Conservation (phyloP, 352 stramenopile species). For the Globisporangium cylindrosporum region DNA sequence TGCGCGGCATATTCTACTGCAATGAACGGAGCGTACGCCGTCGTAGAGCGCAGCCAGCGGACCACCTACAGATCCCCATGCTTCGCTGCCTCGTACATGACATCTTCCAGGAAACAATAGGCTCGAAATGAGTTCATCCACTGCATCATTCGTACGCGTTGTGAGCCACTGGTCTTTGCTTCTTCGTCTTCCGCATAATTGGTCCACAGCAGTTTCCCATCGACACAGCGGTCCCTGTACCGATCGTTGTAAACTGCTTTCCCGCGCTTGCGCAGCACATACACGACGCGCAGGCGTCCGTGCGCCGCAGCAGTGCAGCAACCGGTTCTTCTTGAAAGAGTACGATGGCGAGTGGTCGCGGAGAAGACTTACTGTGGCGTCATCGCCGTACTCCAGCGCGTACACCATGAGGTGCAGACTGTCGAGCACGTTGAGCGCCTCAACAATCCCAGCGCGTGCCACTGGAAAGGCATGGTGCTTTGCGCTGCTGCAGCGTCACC, state of each 20-base stretch:
- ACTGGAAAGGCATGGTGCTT: neutral
- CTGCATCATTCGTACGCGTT: neutral
- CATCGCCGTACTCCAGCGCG: neutral
- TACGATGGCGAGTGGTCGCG: neutral
- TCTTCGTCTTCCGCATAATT: neutral
- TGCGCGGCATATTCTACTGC: neutral
- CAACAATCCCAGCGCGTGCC: neutral
- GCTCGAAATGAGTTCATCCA: neutral
- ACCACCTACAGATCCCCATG: neutral
- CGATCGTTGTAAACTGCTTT: neutral
- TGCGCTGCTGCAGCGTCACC: neutral
- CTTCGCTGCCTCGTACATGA: slow-evolving; percentile 1
- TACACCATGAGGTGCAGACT: neutral
- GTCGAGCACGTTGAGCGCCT: neutral
- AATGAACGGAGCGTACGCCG: neutral
- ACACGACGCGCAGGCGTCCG: neutral
- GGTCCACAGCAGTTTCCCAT: neutral
- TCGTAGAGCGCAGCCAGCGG: slow-evolving; percentile 4
- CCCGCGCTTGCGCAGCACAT: neutral
- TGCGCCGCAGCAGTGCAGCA: neutral
- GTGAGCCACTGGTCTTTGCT: neutral
- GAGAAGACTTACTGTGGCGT: neutral
- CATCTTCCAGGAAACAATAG: neutral
- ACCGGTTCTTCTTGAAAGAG: neutral
- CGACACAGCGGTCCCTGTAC: neutral